Conservation (phyloP, 2,329 filamentous ascomycete genomes). For the Colletotrichum sp. region DNA sequence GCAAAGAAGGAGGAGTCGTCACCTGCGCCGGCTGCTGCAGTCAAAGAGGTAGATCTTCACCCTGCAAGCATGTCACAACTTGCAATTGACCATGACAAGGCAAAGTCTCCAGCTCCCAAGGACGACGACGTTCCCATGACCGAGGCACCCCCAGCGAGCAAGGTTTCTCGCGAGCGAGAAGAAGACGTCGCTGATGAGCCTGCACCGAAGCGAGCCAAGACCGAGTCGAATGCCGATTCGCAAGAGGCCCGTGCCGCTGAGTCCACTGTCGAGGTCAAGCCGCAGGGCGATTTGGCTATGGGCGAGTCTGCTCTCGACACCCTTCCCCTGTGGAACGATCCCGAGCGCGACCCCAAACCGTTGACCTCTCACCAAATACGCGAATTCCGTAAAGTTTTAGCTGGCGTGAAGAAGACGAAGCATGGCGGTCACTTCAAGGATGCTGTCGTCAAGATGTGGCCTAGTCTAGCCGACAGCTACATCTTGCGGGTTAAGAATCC, state of each 20-base stretch:
- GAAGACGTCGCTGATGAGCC: slow-evolving; percentile 73
- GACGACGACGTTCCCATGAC: slow-evolving; percentile 53
- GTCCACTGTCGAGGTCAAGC: slow-evolving; percentile 30
- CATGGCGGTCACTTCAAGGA: slow-evolving; percentile 76
- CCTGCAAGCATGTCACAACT: slow-evolving; percentile 43
- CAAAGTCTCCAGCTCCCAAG: slow-evolving; percentile 17
- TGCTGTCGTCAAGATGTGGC: slow-evolving; percentile 78
- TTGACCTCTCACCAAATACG: slow-evolving; percentile 66
- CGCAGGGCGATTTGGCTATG: slow-evolving; percentile 27
- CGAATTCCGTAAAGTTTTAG: slow-evolving; percentile 69
- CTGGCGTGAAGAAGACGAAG: slow-evolving; percentile 85
- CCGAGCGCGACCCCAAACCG: slow-evolving; percentile 46
- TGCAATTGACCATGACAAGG: slow-evolving; percentile 38
- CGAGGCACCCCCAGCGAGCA: slow-evolving; percentile 58
- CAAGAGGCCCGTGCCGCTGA: slow-evolving; percentile 27
- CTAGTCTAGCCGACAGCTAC: slow-evolving; percentile 78
- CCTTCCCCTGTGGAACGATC: slow-evolving; percentile 45
- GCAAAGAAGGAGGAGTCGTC: slow-evolving; percentile 4
- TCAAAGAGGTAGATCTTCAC: slow-evolving; percentile 37
- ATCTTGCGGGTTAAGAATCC: slow-evolving; percentile 73
- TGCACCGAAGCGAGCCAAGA: slow-evolving; percentile 81
- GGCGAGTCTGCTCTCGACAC: slow-evolving; percentile 27
- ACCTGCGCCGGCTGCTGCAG: slow-evolving; percentile 13
- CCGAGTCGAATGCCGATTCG: slow-evolving; percentile 58
- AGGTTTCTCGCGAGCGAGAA: slow-evolving; percentile 78